Percentiles rank a stretch among this genome's conserved stretches.
Evolutionary conservation across 1,139 yeast genomes (phyloP).

Genomic region (Nakaseomyces delphensis): DNA sequence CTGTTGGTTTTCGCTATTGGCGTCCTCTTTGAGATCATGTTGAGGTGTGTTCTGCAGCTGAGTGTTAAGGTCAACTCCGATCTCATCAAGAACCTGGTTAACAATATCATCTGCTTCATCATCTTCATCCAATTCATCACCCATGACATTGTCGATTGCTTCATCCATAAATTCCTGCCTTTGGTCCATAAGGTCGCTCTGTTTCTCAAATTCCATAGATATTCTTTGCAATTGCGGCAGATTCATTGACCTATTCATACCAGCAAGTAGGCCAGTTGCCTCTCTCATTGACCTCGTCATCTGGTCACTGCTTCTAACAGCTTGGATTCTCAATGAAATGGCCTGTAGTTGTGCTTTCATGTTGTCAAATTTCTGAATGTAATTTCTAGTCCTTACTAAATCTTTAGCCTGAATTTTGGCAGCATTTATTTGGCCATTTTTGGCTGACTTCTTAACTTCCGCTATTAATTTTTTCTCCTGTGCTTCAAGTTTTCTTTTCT

Average conservation of each 20-base stretch:
- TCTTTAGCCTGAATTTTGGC: slow-evolving; percentile 95
- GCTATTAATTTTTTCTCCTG: slow-evolving; percentile 82
- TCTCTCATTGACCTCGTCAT: slow-evolving; percentile 94
- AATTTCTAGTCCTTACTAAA: slow-evolving; percentile 73
- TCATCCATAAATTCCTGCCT: slow-evolving; percentile 98
- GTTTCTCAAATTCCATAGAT: slow-evolving; percentile 91
- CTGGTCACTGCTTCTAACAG: slow-evolving; percentile 88
- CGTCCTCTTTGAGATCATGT: slow-evolving; percentile 33
- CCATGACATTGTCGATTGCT: slow-evolving; percentile 93
- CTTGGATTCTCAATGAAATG: slow-evolving; percentile 78
- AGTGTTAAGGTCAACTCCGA: slow-evolving; percentile 76
- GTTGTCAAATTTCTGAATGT: slow-evolving; percentile 78
- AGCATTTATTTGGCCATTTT: slow-evolving; percentile 77
- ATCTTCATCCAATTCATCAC: slow-evolving; percentile 63
- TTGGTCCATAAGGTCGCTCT: slow-evolving; percentile 95
- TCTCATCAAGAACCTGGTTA: slow-evolving; percentile 85
- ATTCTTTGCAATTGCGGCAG: slow-evolving; percentile 81
- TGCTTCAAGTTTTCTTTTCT: slow-evolving; percentile 70
- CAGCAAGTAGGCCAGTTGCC: slow-evolving; percentile 77
- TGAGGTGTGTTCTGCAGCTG: slow-evolving; percentile 62
- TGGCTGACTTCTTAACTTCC: slow-evolving; percentile 88
- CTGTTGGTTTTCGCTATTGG: slow-evolving; percentile 26
- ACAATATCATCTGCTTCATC: slow-evolving; percentile 93
- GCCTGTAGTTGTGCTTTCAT: slow-evolving; percentile 97
- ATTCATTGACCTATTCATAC: slow-evolving; percentile 87